Conservation (phyloP, 345 rosid genomes). For the Sonneratia caseolaris region DNA sequence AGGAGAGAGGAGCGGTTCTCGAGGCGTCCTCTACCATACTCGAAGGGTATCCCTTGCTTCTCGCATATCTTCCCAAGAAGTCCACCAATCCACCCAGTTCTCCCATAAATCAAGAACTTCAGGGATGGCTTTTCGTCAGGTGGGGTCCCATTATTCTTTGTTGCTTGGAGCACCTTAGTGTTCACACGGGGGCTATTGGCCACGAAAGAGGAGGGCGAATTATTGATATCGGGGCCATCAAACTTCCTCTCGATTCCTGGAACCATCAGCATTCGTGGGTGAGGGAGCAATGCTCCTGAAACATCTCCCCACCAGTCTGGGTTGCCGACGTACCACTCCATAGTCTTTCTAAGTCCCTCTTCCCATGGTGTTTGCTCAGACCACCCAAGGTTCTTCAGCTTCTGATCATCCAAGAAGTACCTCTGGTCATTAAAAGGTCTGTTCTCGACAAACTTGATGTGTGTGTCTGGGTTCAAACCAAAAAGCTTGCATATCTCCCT, state of each 20-base stretch:
- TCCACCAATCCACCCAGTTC: conserved; percentile 46
- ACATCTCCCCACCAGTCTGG: conserved; percentile 53
- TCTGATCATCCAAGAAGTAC: conserved; percentile 37
- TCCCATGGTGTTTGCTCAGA: conserved; percentile 31
- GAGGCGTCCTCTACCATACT: conserved; percentile 35
- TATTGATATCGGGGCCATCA: conserved; percentile 23
- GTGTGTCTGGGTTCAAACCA: conserved; percentile 22
- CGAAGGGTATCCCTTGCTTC: conserved; percentile 32
- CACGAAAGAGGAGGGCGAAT: conserved; percentile 12
- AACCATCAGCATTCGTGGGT: conserved; percentile 39
- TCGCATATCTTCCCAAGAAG: conserved; percentile 36
- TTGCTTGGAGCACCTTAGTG: conserved; percentile 22
- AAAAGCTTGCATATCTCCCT: conserved; percentile 34
- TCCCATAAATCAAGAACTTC: conserved; percentile 38
- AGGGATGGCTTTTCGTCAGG: conserved; percentile 20
- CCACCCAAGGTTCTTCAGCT: conserved; percentile 37
- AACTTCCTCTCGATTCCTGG: conserved; percentile 29
- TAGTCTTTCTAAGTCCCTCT: conserved; percentile 36
- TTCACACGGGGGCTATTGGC: conserved; percentile 12
- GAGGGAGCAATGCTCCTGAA: conserved; percentile 37
- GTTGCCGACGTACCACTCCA: conserved; percentile 36
- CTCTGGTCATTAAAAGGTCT: conserved; percentile 26
- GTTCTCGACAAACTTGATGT: conserved; percentile 38
- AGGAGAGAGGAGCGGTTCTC: conserved; percentile 29
- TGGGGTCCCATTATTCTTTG: conserved; percentile 6